Evolutionary conservation across 2,329 filamentous ascomycete species (phyloP).

Genomic region (Dactylellina parvicollis): DNA sequence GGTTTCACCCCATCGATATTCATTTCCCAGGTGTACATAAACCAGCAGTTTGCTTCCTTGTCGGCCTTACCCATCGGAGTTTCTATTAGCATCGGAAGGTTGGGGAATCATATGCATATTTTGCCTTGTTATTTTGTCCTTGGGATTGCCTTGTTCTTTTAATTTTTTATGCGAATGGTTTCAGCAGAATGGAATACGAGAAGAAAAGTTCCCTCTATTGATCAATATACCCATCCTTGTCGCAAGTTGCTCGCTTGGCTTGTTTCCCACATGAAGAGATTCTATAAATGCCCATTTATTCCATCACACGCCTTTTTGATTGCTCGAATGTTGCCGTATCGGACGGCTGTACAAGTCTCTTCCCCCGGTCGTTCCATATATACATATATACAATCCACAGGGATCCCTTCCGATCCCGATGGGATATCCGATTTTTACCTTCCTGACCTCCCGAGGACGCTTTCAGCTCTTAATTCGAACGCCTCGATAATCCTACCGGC

Average conservation of each 20-base stretch:
- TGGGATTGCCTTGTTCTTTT: neutral
- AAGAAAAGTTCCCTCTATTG: neutral
- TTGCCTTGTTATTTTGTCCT: neutral
- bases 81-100: neutral
- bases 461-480: constrained; percentile 71
- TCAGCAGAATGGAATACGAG: constrained; percentile 7
- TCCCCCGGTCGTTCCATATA: neutral
- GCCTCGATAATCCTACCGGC: constrained; percentile 90
- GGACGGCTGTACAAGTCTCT: constrained; percentile 2
- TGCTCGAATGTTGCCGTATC: neutral
- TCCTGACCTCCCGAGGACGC: constrained; percentile 42
- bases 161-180: neutral
- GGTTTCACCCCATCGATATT: too few relatives aligned
- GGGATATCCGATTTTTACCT: neutral
- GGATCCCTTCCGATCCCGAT: neutral
- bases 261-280: neutral
- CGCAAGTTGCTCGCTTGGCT: too few relatives aligned
- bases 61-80: constrained; percentile 10
- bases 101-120: constrained; percentile 1
- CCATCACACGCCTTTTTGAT: constrained; percentile 17
- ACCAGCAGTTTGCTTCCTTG: neutral
- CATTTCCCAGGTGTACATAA: constrained; percentile 19
- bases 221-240: neutral
- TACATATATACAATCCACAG: constrained; percentile 13
- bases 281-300: constrained; percentile 1